Base-by-base conservation (phyloP, 1,284 basidiomycete genomes). In the Cutaneotrichosporon spelunceum region DNA sequence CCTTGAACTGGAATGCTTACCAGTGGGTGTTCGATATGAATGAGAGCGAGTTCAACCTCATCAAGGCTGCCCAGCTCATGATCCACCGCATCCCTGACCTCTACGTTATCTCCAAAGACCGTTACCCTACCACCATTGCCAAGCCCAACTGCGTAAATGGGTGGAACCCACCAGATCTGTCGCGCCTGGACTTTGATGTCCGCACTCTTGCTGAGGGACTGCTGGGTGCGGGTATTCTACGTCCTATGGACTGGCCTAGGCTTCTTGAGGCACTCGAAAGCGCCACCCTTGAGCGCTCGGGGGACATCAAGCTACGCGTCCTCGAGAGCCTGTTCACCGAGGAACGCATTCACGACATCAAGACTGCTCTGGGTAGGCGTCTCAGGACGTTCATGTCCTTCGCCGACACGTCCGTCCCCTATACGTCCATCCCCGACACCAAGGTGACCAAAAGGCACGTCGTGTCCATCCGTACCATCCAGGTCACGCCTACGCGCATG, bases 401-500 rank as follows among this genome's bases (percentile, higher is more conserved):
- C 0, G 34, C 50, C 10, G 10, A 53, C 9, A 13, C 23, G n/a
- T n/a, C n/a, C n/a, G n/a, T n/a, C n/a, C n/a, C n/a, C n/a, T n/a
- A n/a, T n/a, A n/a, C n/a, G n/a, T 21, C 34, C 21, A 14, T 36
- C 0, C 52, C 50, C 10, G 10, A 53, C 9, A 13, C 23, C 13
- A 56, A 60, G n/a, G 56, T 24, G 10, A 61, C 66, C 5, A 50
- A 68, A n/a, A n/a, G n/a, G 16, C 77, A 79, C 56, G 60, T 76
- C 1, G 73, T 77, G 13, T 65, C 72, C 45, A 72, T 80, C 45
- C 70, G 75, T 0, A 74, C 73, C 0, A 72, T 76, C 1, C 67
- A 73, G 23, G 73, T 80, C 4, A 80, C 78, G 0, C 79, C 79
- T 0, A 79, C 77, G 0, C 70, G 78, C 8, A 57, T 80, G 2